Conservation (phyloP, 2,329 filamentous ascomycete genomes). For the Furcasterigmium sp. region DNA sequence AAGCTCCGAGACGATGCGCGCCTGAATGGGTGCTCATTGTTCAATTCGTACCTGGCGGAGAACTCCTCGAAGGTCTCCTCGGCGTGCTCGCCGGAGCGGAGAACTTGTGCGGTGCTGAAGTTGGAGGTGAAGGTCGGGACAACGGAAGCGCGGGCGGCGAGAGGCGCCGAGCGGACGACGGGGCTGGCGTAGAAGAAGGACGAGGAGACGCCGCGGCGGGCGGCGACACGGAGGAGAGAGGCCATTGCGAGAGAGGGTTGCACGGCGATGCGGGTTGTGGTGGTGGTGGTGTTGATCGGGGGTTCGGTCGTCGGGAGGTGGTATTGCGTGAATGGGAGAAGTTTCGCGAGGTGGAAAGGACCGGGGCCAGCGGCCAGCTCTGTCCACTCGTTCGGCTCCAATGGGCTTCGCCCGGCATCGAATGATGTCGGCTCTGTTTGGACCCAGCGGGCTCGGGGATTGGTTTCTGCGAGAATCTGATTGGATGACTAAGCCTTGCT, state of each 20-base stretch:
- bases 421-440: slow-evolving; percentile 17
- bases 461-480: slow-evolving; percentile 15
- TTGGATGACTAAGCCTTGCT: slow-evolving; percentile 14
- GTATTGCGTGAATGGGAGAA: slow-evolving; percentile 2
- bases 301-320: slow-evolving; percentile 6
- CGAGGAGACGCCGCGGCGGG: slow-evolving; percentile 62
- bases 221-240: slow-evolving; percentile 64
- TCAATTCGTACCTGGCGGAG: slow-evolving; percentile 75
- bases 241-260: slow-evolving; percentile 45
- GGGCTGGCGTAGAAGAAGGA: slow-evolving; percentile 60
- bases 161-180: slow-evolving; percentile 49
- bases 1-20: background rate
- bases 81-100: slow-evolving; percentile 58
- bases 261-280: slow-evolving; percentile 15
- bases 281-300: slow-evolving; percentile 8
- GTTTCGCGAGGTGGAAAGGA: slow-evolving; percentile 11
- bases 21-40: no score
- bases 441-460: slow-evolving; percentile 11
- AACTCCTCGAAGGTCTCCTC: slow-evolving; percentile 99
- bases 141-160: slow-evolving; percentile 49
- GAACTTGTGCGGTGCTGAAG: slow-evolving; percentile 60
- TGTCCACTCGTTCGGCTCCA: slow-evolving; percentile 4
- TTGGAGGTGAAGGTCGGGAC: slow-evolving; percentile 42
- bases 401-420: slow-evolving; percentile 20
- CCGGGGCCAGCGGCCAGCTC: slow-evolving; percentile 7